Evolutionary conservation across 257 asterid species (phyloP), one percentile per base, ranked within the genome.

Genomic region (Solanum chmielewskii): DNA sequence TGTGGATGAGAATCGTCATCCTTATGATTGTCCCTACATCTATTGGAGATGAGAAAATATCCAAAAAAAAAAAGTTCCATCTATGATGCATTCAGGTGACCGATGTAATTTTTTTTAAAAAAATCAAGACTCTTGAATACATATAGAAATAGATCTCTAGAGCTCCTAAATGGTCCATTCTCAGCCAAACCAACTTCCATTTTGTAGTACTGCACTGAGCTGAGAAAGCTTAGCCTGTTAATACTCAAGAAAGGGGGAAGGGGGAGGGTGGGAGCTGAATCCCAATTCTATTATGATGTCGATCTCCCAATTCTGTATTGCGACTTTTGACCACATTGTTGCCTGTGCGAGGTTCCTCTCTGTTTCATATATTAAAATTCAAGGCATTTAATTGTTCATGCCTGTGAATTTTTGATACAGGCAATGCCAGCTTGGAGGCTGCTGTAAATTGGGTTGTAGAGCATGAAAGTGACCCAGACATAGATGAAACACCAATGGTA

Each of bases 361-460:
- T 81, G 44, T 81, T 81, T 81, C 85, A 81, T 81, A 6, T 49
- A 29, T 18, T 29, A 81, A 16, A 29, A 81, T 5, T 31, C 21
- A 81, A 45, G 69, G 70, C 31, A 49, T 81, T 64, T 81, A 18
- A 81, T 81, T 81, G 69, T 10, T 18, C 45, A 29, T 81, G 45
- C 85, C 85, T 81, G 69, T 81, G 29, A 81, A 47, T 81, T 44
- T 49, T 49, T 31, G 69, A 81, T 49, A 20, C 94, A 96, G 99
- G 99, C 83, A 96, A 96, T 88, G 90, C 83, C 86, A 92, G 91
- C 89, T 91, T 92, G 68, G 99, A 97, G 93, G 96, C 96, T 85
- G 98, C 99, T 37, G 98, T 89, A 88, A 95, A 93, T 92, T 97
- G 99, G 99, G 90, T 92, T 39, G 97, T 95, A 85, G 98, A 97